Percentiles rank a stretch among this genome's conserved stretches.
Conservation (phyloP, 192 early-diverging fungal genomes). For the Coemansia furcata region DNA sequence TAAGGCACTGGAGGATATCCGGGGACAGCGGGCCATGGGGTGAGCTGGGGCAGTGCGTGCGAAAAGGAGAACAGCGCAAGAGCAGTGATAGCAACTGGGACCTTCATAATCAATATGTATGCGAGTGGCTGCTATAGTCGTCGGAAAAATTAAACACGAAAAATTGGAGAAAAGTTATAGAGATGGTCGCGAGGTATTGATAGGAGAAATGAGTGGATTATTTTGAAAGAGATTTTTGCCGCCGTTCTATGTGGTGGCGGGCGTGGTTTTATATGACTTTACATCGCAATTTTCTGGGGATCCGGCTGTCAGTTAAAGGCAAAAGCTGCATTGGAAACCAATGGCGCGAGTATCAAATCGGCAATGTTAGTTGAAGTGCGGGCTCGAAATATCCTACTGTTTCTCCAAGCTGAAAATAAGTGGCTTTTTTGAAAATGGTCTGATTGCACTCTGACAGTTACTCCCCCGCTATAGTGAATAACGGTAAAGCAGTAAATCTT, state of each 20-base stretch:
- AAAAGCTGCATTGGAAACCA: neutral
- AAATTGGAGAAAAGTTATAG: neutral
- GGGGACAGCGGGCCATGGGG: conserved; percentile 35
- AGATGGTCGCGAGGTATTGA: neutral
- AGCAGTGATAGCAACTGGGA: conserved; percentile 33
- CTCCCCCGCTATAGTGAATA: neutral
- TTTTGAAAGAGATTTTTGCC: neutral
- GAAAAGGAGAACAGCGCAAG: conserved; percentile 24
- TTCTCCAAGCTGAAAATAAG: neutral
- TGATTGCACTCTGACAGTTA: neutral
- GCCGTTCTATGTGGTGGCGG: neutral
- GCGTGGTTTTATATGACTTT: neutral
- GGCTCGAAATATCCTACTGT: neutral
- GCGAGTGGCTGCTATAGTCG: neutral
- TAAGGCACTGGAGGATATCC: conserved; percentile 14
- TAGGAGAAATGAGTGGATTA: neutral
- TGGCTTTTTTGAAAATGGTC: neutral
- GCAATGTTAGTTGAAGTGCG: neutral
- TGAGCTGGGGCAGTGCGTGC: conserved; percentile 7
- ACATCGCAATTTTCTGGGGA: neutral
- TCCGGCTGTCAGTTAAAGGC: neutral
- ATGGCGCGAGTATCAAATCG: neutral
- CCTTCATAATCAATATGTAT: conserved; percentile 22
- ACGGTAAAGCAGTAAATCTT: neutral
- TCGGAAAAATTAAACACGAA: neutral